Evolutionary conservation across 2,329 filamentous ascomycete genomes (phyloP).

Genomic region (Alternaria sp.): DNA sequence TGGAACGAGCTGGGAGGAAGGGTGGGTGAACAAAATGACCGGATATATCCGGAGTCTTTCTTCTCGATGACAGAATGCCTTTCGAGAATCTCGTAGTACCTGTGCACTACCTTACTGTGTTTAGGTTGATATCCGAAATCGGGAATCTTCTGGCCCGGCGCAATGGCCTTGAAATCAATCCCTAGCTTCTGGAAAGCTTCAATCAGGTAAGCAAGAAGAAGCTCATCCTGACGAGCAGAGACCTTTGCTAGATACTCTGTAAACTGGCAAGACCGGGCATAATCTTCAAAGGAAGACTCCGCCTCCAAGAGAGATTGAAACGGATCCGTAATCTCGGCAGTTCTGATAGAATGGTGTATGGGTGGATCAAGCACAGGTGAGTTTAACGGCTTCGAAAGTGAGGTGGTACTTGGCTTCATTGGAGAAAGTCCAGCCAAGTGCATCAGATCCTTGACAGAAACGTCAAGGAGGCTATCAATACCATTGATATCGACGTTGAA

Average conservation of each 20-base stretch:
- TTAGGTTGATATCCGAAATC: constrained; percentile 7
- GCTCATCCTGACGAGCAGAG: constrained; percentile 13
- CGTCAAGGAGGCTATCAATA: constrained; percentile 7
- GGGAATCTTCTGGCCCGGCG: constrained; percentile 7
- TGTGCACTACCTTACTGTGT: constrained; percentile 9
- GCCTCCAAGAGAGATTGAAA: constrained; percentile 5
- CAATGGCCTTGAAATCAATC: constrained; percentile 4
- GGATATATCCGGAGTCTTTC: background rate
- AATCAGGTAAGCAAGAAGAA: constrained; percentile 20
- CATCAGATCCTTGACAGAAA: constrained; percentile 7
- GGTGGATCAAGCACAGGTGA: background rate
- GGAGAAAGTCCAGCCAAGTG: background rate
- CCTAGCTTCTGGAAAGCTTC: constrained; percentile 19
- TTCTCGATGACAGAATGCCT: constrained; percentile 10
- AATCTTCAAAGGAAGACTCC: background rate
- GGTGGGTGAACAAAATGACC: background rate
- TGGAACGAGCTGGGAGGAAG: background rate
- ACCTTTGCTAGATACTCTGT: constrained; percentile 6
- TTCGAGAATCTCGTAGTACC: constrained; percentile 14
- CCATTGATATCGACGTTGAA: constrained; percentile 10
- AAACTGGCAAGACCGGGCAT: constrained; percentile 10
- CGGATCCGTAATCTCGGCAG: background rate
- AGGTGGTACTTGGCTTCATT: background rate
- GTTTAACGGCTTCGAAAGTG: background rate
- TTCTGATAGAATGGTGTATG: background rate